Evolutionary conservation across 2,329 filamentous ascomycete species (phyloP).

Genomic region (Phyllachora maydis): DNA sequence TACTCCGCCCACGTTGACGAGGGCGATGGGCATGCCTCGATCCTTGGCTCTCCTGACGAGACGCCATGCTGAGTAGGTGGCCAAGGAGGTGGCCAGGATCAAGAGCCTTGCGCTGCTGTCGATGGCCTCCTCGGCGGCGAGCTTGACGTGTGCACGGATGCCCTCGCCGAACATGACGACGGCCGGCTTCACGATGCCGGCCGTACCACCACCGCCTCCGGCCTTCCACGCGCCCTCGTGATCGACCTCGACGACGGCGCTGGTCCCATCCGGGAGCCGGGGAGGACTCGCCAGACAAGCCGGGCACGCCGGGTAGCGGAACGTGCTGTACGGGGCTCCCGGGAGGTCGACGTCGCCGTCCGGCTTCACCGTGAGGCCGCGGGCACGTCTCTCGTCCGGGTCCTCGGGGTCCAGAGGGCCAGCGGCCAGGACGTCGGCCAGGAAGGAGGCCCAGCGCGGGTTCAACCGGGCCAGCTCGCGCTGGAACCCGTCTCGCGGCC

Average conservation of each 20-base stretch:
- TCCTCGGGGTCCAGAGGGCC: constrained; percentile 66
- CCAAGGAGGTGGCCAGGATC: constrained; percentile 73
- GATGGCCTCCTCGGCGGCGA: constrained; percentile 58
- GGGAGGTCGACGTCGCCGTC: constrained; percentile 90
- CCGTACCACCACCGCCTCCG: constrained; percentile 35
- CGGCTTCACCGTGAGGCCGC: constrained; percentile 67
- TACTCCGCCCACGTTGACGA: constrained; percentile 74
- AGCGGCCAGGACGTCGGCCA: constrained; percentile 47
- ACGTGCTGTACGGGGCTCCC: constrained; percentile 69
- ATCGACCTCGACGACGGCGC: constrained; percentile 46
- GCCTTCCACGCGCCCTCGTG: constrained; percentile 58
- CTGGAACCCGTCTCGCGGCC: constrained; percentile 58
- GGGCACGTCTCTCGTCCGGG: constrained; percentile 42
- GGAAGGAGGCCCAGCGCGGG: constrained; percentile 64
- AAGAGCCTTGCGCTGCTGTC: constrained; percentile 57
- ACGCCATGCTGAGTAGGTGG: constrained; percentile 89
- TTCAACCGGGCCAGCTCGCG: constrained; percentile 56
- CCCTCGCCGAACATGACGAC: constrained; percentile 96
- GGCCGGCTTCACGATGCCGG: constrained; percentile 74
- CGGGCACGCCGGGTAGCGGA: constrained; percentile 80
- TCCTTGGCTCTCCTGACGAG: constrained; percentile 69
- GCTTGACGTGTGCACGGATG: constrained; percentile 49
- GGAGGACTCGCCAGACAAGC: constrained; percentile 50
- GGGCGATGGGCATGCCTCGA: constrained; percentile 64
- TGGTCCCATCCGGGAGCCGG: constrained; percentile 17